These are phyloP conservation scores for Fraxinus cuspidata DNA, from an alignment of 257 asterid species.

Conservation along the genomic window DNA sequence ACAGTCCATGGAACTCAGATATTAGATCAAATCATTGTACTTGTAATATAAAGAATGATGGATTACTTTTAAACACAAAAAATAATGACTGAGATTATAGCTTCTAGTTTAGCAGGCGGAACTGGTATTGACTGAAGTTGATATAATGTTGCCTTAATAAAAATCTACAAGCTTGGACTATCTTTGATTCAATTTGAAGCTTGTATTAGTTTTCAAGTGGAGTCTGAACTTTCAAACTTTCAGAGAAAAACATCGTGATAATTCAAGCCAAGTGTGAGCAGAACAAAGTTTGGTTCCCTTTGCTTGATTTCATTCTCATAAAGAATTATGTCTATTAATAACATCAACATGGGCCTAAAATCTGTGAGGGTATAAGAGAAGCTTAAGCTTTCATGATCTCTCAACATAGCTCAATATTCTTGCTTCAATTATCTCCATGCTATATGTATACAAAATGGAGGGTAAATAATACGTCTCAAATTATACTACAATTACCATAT, in stretches of 20 bases:
- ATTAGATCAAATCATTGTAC: background rate
- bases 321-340: background rate
- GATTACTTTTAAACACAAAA: background rate
- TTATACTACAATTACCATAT: constrained; percentile 45
- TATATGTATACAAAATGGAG: background rate
- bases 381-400: constrained; percentile 3
- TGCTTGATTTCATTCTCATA: background rate
- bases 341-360: background rate
- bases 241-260: background rate
- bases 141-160: background rate
- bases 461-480: background rate
- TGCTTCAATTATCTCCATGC: constrained; percentile 15
- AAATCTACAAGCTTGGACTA: background rate
- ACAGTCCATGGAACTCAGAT: background rate
- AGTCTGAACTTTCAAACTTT: background rate
- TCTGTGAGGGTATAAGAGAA: constrained; percentile 7
- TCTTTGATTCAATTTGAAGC: background rate
- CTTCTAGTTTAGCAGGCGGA: background rate
- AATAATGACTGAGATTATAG: background rate
- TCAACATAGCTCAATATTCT: background rate
- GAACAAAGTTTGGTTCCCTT: too few species aligned
- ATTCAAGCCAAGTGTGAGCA: background rate
- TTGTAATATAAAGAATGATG: background rate
- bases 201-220: background rate
- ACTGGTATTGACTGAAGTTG: too few species aligned